Evolutionary conservation across 2,329 filamentous ascomycete species (phyloP), one percentile per base, ranked within the genome.

Genomic region (Fusarium sp.): DNA sequence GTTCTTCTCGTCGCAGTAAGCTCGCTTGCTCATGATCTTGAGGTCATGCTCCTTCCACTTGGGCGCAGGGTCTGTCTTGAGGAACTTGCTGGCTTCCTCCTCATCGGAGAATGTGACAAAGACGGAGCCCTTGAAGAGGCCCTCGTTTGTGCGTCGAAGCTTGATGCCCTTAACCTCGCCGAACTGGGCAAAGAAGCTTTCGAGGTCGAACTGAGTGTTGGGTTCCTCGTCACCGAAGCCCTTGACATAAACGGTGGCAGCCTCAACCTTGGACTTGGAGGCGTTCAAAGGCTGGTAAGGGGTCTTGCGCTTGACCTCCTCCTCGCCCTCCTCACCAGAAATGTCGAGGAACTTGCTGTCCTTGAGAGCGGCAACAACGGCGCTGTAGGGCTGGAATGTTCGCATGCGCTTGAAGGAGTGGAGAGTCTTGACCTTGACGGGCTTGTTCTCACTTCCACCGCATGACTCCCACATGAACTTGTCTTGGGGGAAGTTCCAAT

Each of bases 351-450:
- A 82, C 30, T 86, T 85, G 82, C 93, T 96, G 23, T 92, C 88
- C 80, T 91, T 92, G 54, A 98, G 88, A 37, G 96, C 95, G 55
- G 89, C 89, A 65, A 98, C 90, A 44, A 99, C 88, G 59, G 92
- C 91, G 58, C 88, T 89, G 83, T 94, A 94, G 43, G 93, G 93
- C 82, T 96, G 90, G 88, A 98, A 99, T 75, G 91, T 92, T 72
- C 90, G 91, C 97, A 99, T 99, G 79, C 97, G 94, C 83, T 94
- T 95, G 87, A 99, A 99, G 53, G 84, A 90, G 85, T 90, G 89
- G 71, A 99, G 89, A 66, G 90, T 87, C 76, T 90, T 90, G 72
- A 99, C 85, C 23, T 90, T 84, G 39, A 99, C 90, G 44, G 94
- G 87, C 79, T 92, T 91, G 85, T 98, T 97, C 76, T 91, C 86